Evolutionary conservation across 805 yeast species (phyloP).

Genomic region (Yamadazyma takamatsuzukensis): DNA sequence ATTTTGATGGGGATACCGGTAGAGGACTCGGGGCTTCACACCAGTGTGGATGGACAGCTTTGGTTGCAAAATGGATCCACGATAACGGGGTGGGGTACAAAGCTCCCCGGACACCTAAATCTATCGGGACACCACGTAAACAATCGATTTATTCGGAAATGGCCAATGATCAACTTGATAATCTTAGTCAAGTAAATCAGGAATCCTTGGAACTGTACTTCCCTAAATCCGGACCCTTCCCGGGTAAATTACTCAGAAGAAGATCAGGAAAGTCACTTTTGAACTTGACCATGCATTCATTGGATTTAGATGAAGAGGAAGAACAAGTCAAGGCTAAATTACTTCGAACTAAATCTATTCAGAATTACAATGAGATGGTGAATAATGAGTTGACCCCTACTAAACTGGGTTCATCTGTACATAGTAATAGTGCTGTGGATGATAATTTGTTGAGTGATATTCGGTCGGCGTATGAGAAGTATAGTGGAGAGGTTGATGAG

Average conservation of each 20-base stretch:
- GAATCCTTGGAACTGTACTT: slow-evolving; percentile 32
- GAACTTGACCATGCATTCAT: slow-evolving; percentile 61
- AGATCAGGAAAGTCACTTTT: slow-evolving; percentile 72
- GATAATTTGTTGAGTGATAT: slow-evolving; percentile 33
- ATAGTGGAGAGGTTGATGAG: slow-evolving; percentile 36
- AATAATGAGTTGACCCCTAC: slow-evolving; percentile 18
- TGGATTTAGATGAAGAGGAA: slow-evolving; percentile 68
- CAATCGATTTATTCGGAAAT: slow-evolving; percentile 23
- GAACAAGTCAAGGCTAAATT: slow-evolving; percentile 14
- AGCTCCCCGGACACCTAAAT: slow-evolving; percentile 41
- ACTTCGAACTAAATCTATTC: slow-evolving; percentile 12
- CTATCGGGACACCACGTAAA: slow-evolving; percentile 23
- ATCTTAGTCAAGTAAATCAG: slow-evolving; percentile 2
- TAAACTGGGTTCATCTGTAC: slow-evolving; percentile 24
- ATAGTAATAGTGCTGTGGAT: slow-evolving; percentile 26
- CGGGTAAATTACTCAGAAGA: slow-evolving; percentile 57
- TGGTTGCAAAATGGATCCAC: slow-evolving; percentile 87
- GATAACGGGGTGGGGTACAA: slow-evolving; percentile 76
- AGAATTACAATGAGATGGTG: slow-evolving; percentile 14
- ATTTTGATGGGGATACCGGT: slow-evolving; percentile 92
- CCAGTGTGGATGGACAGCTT: slow-evolving; percentile 95
- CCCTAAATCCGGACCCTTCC: slow-evolving; percentile 47
- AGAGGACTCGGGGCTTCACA: slow-evolving; percentile 91
- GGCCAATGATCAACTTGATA: slow-evolving; percentile 11
- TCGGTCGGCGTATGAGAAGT: slow-evolving; percentile 33